Percentiles rank a stretch among this genome's conserved stretches.
Conservation (phyloP, 2,329 filamentous ascomycete genomes). For the Ophiostoma sp. region DNA sequence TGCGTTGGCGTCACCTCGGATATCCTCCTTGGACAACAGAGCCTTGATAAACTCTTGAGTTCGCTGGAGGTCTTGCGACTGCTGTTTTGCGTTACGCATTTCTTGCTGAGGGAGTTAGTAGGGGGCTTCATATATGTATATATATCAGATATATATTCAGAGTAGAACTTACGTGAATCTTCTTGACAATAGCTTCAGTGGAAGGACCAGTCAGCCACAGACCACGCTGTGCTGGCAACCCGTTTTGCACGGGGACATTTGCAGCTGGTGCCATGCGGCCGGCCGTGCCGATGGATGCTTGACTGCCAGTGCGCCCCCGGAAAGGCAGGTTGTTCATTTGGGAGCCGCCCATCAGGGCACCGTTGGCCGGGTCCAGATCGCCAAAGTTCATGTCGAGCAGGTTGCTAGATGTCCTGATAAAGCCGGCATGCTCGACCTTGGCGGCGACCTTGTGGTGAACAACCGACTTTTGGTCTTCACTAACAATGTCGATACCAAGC, state of each 20-base stretch:
- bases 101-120: slow-evolving; percentile 56
- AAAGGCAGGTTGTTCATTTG: slow-evolving; percentile 59
- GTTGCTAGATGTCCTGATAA: slow-evolving; percentile 67
- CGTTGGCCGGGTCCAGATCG: slow-evolving; percentile 77
- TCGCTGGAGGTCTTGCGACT: slow-evolving; percentile 76
- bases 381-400: slow-evolving; percentile 86
- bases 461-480: slow-evolving; percentile 96
- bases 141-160: neutral
- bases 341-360: slow-evolving; percentile 60
- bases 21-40: slow-evolving; percentile 64
- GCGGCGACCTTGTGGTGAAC: slow-evolving; percentile 98
- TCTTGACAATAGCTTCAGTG: slow-evolving; percentile 90
- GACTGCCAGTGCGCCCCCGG: slow-evolving; percentile 63
- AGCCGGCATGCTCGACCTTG: slow-evolving; percentile 91
- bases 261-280: slow-evolving; percentile 54
- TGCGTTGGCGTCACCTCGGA: slow-evolving; percentile 45
- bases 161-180: slow-evolving; percentile 60
- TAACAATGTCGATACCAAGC: slow-evolving; percentile 96
- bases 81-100: slow-evolving; percentile 82
- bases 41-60: slow-evolving; percentile 76
- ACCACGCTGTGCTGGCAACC: slow-evolving; percentile 67
- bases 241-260: slow-evolving; percentile 47
- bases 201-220: slow-evolving; percentile 86
- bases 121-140: neutral
- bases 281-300: slow-evolving; percentile 56